Evolutionary conservation across 2,329 filamentous ascomycete species (phyloP), one percentile per base, ranked within the genome.

Genomic region (Bipolaris zeicola): DNA sequence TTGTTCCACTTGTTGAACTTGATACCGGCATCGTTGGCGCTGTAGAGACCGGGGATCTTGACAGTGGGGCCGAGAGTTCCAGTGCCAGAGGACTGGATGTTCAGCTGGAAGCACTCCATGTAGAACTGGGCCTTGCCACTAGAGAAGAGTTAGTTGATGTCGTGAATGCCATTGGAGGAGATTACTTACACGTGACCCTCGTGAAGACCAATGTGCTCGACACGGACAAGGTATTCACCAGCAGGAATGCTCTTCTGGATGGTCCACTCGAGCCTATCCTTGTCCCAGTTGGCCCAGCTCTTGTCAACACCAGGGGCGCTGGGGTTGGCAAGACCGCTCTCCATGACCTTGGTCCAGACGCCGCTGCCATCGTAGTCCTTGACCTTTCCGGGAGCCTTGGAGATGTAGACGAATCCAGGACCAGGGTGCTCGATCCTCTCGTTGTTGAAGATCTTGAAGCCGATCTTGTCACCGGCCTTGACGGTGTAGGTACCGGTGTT

Each of bases 361-460:
- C 72, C 82, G 51, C 88, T 83, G 62, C 88, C 87, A 75, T 92
- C 89, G 67, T 89, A 87, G 34, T 81, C 82, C 68, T 88, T 84
- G 57, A 90, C 82, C 72, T 86, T 88, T 75, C 88, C 85, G 60
- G 89, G 80, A 55, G 82, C 85, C 72, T 80, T 75, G 57, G 66
- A 69, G 55, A 76, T 66, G 65, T 76, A 76, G 18, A 75, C 72
- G 47, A 75, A 74, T 16, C 72, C 67, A n/a, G 72, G 73, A 22
- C 73, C 72, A 11, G 73, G 73, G 38, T 76, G 72, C 57, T 73
- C 76, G 66, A 84, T 78, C 67, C 80, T 67, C 62, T 81, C 76
- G 67, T 79, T 78, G 76, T 82, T 72, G 75, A 81, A 75, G 63
- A 84, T 63, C 78, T 83, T 76, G 76, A 83, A 73, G 65, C 79